Percentiles rank a stretch among this genome's conserved stretches.
Evolutionary conservation across 495 filamentous ascomycete genomes (phyloP).

Genomic region (Penicillium atrosanguineum): DNA sequence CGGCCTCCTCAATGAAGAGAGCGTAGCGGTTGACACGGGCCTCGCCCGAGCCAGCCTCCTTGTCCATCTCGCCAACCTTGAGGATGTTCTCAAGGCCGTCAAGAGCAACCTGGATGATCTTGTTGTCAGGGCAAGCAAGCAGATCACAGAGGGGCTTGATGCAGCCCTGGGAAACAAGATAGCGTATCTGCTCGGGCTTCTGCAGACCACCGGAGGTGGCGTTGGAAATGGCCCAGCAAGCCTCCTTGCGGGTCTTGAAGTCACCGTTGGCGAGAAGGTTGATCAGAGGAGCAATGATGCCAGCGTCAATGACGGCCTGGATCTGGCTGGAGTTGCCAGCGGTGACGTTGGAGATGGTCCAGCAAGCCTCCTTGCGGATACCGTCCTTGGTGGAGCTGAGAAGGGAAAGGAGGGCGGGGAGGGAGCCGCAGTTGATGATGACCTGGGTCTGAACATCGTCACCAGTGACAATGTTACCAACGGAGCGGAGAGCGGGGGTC

Average conservation of each 20-base stretch:
- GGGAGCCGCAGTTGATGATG: slow-evolving; percentile 96
- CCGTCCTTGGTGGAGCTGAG: slow-evolving; percentile 97
- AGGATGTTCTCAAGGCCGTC: slow-evolving; percentile 99
- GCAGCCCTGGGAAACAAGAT: slow-evolving; percentile 87
- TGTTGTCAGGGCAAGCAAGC: slow-evolving; percentile 96
- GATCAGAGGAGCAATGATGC: slow-evolving; percentile 94
- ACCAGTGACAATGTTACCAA: slow-evolving; percentile 98
- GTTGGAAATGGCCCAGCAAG: slow-evolving; percentile 99
- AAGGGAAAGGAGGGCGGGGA: slow-evolving; percentile 87
- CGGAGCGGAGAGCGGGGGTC: slow-evolving; percentile 93
- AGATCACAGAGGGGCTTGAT: slow-evolving; percentile 98
- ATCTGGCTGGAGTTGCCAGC: slow-evolving; percentile 98
- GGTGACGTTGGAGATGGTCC: slow-evolving; percentile 99
- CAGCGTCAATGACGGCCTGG: slow-evolving; percentile 93
- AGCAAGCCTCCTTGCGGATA: slow-evolving; percentile 99
- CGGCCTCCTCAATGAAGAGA: slow-evolving; percentile 97
- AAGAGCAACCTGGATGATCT: slow-evolving; percentile 99
- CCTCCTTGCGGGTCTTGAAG: slow-evolving; percentile 99
- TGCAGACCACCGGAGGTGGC: slow-evolving; percentile 96
- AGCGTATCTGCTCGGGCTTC: slow-evolving; percentile 98
- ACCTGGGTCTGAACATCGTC: slow-evolving; percentile 99
- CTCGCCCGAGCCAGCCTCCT: slow-evolving; percentile 72
- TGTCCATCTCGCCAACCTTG: slow-evolving; percentile 98
- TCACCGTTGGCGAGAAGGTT: slow-evolving; percentile 94
- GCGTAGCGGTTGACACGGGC: slow-evolving; percentile 93